Evolutionary conservation across 2,329 filamentous ascomycete species (phyloP).

Genomic region (Huntiella omanensis): DNA sequence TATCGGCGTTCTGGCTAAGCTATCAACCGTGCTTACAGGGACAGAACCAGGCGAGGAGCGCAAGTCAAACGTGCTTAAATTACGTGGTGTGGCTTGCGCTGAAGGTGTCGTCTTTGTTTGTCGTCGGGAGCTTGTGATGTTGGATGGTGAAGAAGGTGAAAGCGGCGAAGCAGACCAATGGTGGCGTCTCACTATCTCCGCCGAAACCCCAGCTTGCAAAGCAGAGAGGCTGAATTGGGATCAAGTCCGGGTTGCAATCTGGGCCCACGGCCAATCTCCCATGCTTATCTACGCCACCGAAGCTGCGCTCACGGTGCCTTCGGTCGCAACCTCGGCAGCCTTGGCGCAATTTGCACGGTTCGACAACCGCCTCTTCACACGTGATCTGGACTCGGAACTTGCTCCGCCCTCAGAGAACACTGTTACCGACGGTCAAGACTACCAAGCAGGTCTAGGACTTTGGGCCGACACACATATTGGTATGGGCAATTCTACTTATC

Average conservation of each 20-base stretch:
- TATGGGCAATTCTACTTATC: too few relatives aligned
- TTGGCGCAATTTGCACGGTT: constrained; percentile 28
- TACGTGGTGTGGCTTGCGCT: constrained; percentile 32
- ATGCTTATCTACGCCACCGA: constrained; percentile 36
- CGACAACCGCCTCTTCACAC: constrained; percentile 33
- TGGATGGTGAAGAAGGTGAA: constrained; percentile 21
- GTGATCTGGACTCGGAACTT: constrained; percentile 24
- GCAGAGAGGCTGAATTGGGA: constrained; percentile 31
- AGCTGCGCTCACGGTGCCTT: constrained; percentile 22
- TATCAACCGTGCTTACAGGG: not conserved
- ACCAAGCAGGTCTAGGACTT: constrained; percentile 11
- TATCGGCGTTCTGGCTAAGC: not conserved
- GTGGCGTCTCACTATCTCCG: constrained; percentile 32
- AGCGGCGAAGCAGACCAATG: constrained; percentile 27
- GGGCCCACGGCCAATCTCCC: constrained; percentile 25
- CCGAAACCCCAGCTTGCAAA: constrained; percentile 24
- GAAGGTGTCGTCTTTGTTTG: constrained; percentile 32
- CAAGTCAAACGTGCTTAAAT: constrained; percentile 25
- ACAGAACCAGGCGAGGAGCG: not conserved
- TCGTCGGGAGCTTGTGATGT: constrained; percentile 23
- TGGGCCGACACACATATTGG: too few relatives aligned
- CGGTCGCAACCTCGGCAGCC: constrained; percentile 20
- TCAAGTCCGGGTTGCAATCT: constrained; percentile 26
- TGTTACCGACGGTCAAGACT: not conserved
- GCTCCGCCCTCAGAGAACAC: constrained; percentile 6